Evolutionary conservation across 192 early-diverging fungal species (phyloP).

Genomic region (Coemansia furcata): DNA sequence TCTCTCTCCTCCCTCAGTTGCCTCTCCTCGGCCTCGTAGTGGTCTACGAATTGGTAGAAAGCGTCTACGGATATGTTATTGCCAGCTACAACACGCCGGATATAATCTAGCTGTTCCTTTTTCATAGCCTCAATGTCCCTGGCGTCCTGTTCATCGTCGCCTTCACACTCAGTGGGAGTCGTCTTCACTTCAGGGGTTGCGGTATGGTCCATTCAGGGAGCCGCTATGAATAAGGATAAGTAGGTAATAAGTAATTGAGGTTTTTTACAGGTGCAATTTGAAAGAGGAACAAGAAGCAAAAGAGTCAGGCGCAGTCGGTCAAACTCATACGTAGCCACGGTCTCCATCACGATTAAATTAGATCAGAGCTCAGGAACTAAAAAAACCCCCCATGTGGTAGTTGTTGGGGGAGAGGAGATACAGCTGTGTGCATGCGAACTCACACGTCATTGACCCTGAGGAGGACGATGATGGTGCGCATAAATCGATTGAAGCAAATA

Average conservation of each 20-base stretch:
- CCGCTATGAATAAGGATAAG: background rate
- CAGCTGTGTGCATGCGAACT: background rate
- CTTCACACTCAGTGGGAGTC: no score
- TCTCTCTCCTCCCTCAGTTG: background rate
- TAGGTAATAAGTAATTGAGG: background rate
- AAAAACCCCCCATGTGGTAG: background rate
- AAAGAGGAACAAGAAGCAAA: no score
- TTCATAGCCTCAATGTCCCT: no score
- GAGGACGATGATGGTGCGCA: background rate
- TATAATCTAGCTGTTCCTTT: background rate
- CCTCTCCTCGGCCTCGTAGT: background rate
- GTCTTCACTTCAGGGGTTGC: background rate
- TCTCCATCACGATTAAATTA: background rate
- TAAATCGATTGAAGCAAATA: background rate
- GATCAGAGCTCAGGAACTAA: background rate
- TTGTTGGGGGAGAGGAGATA: background rate
- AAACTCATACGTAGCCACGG: no score
- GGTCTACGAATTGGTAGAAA: background rate
- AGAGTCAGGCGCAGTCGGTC: no score
- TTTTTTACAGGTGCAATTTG: background rate
- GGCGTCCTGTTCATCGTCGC: background rate
- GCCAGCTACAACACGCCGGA: background rate
- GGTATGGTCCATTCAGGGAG: background rate
- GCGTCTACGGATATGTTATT: background rate
- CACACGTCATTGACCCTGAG: background rate